Conservation (phyloP, 129 eudicot genomes). For the Deinandra increscens region DNA sequence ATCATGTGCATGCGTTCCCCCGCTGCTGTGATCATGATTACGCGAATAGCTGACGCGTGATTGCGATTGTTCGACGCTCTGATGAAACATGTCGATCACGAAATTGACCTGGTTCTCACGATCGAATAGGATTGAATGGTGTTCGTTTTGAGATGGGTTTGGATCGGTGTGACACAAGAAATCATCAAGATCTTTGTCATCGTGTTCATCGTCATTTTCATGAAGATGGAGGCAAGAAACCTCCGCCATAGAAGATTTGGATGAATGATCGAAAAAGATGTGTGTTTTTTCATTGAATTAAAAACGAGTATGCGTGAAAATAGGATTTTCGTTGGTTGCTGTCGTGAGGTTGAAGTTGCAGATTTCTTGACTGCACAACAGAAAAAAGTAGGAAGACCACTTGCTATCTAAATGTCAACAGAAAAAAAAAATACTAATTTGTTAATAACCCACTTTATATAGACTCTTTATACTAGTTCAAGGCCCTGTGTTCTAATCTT, state of each 20-base stretch:
- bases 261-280: neutral
- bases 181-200: constrained; percentile 20
- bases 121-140: constrained; percentile 20
- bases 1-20: neutral
- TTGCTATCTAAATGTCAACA: too few species aligned
- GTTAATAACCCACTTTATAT: too few species aligned
- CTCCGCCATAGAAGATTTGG: constrained; percentile 46
- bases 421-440: too few species aligned
- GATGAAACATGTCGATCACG: constrained; percentile 45
- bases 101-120: constrained; percentile 47
- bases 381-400: too few species aligned
- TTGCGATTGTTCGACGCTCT: constrained; percentile 48
- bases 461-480: too few species aligned
- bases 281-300: neutral
- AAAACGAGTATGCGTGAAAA: neutral
- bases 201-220: constrained; percentile 36
- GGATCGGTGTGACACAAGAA: constrained; percentile 13
- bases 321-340: neutral
- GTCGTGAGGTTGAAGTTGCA: constrained; percentile 1
- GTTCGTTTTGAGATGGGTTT: neutral
- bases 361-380: neutral
- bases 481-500: too few species aligned
- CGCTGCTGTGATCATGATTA: constrained; percentile 28
- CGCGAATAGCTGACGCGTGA: too few species aligned
- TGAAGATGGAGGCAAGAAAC: constrained; percentile 34